Percentiles rank a stretch among this genome's conserved stretches.
Conservation (phyloP, 192 early-diverging fungal genomes). For the Umbelopsis sp. region DNA sequence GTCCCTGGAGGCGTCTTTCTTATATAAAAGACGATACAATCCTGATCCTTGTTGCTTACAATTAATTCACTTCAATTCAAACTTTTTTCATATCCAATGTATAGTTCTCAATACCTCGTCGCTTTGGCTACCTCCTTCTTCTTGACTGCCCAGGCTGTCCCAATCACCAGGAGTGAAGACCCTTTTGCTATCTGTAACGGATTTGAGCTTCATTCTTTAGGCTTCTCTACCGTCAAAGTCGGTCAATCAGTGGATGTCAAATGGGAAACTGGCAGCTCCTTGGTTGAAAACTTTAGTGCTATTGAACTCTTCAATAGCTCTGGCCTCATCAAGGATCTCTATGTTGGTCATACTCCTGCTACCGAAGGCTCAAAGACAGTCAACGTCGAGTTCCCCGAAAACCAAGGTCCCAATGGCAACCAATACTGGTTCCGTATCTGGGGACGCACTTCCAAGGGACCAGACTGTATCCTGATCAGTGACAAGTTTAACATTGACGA, state of each 20-base stretch:
- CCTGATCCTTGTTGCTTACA: not conserved
- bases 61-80: not conserved
- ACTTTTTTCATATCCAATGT: not conserved
- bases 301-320: slow-evolving; percentile 1
- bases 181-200: slow-evolving; percentile 10
- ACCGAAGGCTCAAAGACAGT: not conserved
- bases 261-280: not conserved
- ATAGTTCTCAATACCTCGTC: not conserved
- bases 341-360: slow-evolving; percentile 8
- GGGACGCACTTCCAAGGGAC: slow-evolving; percentile 1
- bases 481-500: not conserved
- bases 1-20: not conserved
- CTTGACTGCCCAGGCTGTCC: not conserved
- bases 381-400: not conserved
- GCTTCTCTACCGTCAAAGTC: not conserved
- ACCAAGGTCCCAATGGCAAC: not conserved
- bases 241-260: not conserved
- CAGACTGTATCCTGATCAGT: slow-evolving; percentile 12
- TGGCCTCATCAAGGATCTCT: not conserved
- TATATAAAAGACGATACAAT: not conserved
- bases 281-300: not conserved
- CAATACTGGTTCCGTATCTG: slow-evolving; percentile 18
- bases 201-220: not conserved
- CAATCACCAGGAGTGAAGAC: not conserved
- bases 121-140: not conserved